A percentile compares a stretch with the other conserved stretches of the same genome.
Evolutionary conservation across 2,329 filamentous ascomycete species (phyloP).

Genomic region (Diaporthe batatas): DNA sequence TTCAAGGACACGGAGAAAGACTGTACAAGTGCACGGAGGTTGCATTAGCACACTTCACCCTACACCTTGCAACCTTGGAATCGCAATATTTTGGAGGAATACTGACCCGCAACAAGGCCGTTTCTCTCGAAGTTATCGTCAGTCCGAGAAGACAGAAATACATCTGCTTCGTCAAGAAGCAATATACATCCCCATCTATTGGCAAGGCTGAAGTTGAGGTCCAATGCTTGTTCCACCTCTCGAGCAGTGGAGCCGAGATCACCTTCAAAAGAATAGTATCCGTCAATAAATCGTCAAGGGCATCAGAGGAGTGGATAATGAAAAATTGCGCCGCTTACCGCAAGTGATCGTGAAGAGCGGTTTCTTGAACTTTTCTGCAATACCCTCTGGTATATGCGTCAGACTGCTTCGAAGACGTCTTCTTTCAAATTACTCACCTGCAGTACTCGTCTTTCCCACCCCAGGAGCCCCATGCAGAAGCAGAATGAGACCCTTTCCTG

Average conservation of each 20-base stretch:
- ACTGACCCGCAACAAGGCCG: constrained; percentile 32
- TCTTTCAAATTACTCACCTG: constrained; percentile 40
- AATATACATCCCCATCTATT: constrained; percentile 46
- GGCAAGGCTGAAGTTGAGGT: constrained; percentile 44
- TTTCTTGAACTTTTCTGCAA: constrained; percentile 44
- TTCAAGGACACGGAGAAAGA: constrained; percentile 57
- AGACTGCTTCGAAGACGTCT: too few relatives aligned
- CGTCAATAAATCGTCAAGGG: too few relatives aligned
- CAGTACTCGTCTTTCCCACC: constrained; percentile 52
- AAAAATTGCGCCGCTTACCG: constrained; percentile 26
- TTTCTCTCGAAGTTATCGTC: constrained; percentile 28
- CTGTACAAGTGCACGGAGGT: constrained; percentile 40
- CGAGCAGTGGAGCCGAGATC: constrained; percentile 52
- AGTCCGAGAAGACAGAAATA: constrained; percentile 16
- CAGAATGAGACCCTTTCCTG: constrained; percentile 51
- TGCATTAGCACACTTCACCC: background rate
- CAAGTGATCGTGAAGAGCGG: constrained; percentile 44
- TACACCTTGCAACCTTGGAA: too few relatives aligned
- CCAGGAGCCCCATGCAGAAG: constrained; percentile 52
- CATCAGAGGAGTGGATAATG: too few relatives aligned
- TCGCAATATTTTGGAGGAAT: background rate
- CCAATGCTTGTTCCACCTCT: constrained; percentile 49
- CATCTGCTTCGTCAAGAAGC: constrained; percentile 40
- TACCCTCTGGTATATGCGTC: constrained; percentile 41
- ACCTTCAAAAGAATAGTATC: constrained; percentile 11